Evolutionary conservation across 202 grass and related monocot genomes (phyloP), one percentile per base, ranked within the genome.

Genomic region (Hordeum pubiflorum): DNA sequence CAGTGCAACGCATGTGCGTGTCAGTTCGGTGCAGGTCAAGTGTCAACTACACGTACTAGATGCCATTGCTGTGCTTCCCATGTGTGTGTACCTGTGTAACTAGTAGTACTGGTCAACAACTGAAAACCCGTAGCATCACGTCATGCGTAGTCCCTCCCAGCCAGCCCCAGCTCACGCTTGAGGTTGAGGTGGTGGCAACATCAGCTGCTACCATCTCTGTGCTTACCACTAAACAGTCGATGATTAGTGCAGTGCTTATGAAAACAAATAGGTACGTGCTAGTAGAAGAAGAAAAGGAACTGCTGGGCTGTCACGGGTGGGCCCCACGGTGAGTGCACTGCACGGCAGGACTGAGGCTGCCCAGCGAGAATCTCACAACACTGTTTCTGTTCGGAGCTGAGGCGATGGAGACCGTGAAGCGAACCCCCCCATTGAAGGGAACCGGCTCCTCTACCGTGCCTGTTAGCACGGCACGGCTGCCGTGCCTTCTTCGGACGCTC

Each of bases 341-440:
- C 26, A 27, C 44, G 44, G 44, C 44, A 13, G 46, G 46, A 54
- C 17, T 54, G 50, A 54, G 50, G 50, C 50, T 17, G 50, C 50
- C 17, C 50, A 54, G 17, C 50, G 50, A 11, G 59, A 67, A 80
- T 58, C 79, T 32, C 26, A 56, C 7, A 69, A 56, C 7, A 69
- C 65, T 23, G 65, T 69, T 59, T 20, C 40, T 70, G 33, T 36
- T 38, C 15, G 50, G 46, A 46, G 13, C 32, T 23, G 37, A 7
- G 2, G 0, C 9, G 70, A 74, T 38, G 60, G 48, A 57, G 81
- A 82, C 80, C 80, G 17, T 21, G 13, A 40, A 82, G 70, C 80
- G 8, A 75, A 52, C 26, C 58, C 58, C 24, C 24, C 24, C n/a
- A n/a, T n/a, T n/a, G n/a, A n/a, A n/a, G n/a, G n/a, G n/a, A n/a